Evolutionary conservation across 192 early-diverging fungal genomes (phyloP).

Genomic region (Linnemannia hyalina): DNA sequence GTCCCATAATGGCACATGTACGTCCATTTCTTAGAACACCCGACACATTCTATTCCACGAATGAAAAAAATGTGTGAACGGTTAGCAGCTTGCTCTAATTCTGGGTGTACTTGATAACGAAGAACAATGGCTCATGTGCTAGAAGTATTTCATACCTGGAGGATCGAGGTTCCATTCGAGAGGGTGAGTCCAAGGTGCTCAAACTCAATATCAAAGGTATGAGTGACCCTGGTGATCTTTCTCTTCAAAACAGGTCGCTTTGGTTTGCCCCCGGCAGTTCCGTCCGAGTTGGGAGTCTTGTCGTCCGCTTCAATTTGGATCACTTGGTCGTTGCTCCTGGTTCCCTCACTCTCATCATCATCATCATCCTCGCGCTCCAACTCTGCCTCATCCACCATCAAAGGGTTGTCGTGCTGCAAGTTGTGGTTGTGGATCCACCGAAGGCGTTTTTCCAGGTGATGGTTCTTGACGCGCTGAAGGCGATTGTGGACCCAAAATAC

Average conservation of each 20-base stretch:
- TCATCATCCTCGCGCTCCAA: neutral
- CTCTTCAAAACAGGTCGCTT: neutral
- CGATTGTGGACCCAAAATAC: slow-evolving; percentile 44
- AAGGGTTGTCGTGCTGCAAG: slow-evolving; percentile 19
- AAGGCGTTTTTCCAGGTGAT: slow-evolving; percentile 46
- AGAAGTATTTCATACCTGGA: slow-evolving; percentile 48
- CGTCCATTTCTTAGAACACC: slow-evolving; percentile 67
- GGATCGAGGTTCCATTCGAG: slow-evolving; percentile 63
- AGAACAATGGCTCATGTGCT: neutral
- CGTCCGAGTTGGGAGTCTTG: slow-evolving; percentile 2
- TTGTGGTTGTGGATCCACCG: slow-evolving; percentile 54
- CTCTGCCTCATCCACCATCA: slow-evolving; percentile 13
- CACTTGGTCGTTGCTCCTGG: neutral
- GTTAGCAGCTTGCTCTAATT: neutral
- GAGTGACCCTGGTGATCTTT: slow-evolving; percentile 18
- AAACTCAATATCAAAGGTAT: slow-evolving; percentile 71
- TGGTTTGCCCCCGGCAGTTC: neutral
- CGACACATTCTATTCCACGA: slow-evolving; percentile 58
- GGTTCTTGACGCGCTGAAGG: slow-evolving; percentile 29
- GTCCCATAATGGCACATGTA: slow-evolving; percentile 72
- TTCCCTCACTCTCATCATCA: neutral
- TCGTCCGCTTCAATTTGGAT: slow-evolving; percentile 19
- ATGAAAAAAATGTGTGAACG: neutral
- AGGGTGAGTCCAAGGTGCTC: slow-evolving; percentile 54
- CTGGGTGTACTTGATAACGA: neutral